Evolutionary conservation across 2,329 filamentous ascomycete species (phyloP).

Genomic region (Aureobasidium sp.): DNA sequence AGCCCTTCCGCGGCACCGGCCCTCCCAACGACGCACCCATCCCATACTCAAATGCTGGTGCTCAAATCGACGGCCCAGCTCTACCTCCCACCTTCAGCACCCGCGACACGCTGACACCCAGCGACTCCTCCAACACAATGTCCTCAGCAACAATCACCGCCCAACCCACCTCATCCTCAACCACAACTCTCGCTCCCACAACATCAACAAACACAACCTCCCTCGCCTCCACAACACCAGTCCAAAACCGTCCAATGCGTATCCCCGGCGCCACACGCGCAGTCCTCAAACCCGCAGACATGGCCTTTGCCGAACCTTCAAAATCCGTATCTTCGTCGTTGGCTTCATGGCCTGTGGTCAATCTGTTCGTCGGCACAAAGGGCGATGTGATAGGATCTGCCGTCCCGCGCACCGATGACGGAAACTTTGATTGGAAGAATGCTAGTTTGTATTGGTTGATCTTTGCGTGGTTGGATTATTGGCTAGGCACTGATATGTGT

Average conservation of each 20-base stretch:
- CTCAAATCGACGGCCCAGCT: conserved; percentile 20
- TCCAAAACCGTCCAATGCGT: conserved; percentile 17
- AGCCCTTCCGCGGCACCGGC: conserved; percentile 36
- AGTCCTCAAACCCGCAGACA: conserved; percentile 34
- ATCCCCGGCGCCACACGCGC: conserved; percentile 31
- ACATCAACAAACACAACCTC: neutral
- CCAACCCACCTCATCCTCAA: neutral
- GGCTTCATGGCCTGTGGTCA: conserved; percentile 15
- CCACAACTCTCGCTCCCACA: conserved; percentile 1
- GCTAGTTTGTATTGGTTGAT: conserved; percentile 53
- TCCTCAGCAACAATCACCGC: conserved; percentile 33
- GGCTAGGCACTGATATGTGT: conserved; percentile 53
- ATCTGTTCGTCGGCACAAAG: conserved; percentile 34
- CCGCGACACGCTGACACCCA: conserved; percentile 23
- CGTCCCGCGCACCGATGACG: conserved; percentile 62
- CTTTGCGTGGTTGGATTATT: conserved; percentile 48
- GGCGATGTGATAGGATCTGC: conserved; percentile 62
- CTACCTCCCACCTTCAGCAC: conserved; percentile 25
- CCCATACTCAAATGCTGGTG: conserved; percentile 28
- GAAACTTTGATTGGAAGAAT: conserved; percentile 67
- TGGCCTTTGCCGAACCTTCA: conserved; percentile 40
- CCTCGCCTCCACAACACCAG: conserved; percentile 7
- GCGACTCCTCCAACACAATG: conserved; percentile 27
- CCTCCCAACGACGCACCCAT: conserved; percentile 36
- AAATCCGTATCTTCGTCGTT: conserved; percentile 22